A percentile compares a stretch with the other conserved stretches of the same genome.
phyloP scores from a whole-genome alignment of 1,284 basidiomycete genomes.

The Mycena citricolor region DNA sequence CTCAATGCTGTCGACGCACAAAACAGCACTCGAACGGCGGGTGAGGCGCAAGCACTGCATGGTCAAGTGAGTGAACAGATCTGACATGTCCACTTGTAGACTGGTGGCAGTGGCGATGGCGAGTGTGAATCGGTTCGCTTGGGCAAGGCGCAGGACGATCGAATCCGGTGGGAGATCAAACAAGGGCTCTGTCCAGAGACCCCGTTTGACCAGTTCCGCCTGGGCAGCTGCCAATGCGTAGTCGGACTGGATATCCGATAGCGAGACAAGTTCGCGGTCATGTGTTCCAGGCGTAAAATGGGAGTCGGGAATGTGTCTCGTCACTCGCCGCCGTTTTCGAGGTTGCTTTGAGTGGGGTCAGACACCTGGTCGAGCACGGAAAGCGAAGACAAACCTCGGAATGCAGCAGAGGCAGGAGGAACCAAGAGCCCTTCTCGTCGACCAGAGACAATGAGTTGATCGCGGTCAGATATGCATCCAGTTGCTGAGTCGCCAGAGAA shows the following conservation, averaged over 20 bases:
- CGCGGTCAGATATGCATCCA: conserved; percentile 81
- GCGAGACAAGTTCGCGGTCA: conserved; percentile 76
- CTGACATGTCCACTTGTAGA: conserved; percentile 84
- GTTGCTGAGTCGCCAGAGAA: conserved; percentile 70
- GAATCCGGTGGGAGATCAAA: conserved; percentile 57
- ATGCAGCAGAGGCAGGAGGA: conserved; percentile 56
- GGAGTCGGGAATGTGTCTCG: conserved; percentile 76
- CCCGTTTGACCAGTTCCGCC: conserved; percentile 67
- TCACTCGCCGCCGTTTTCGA: conserved; percentile 71
- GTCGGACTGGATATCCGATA: conserved; percentile 84
- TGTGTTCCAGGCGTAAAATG: conserved; percentile 60
- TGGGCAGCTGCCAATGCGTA: conserved; percentile 80
- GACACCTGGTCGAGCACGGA: conserved; percentile 5
- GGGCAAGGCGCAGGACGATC: conserved; percentile 80
- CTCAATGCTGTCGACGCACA: conserved; percentile 43
- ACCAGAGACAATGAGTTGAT: conserved; percentile 89
- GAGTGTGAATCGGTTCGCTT: conserved; percentile 76
- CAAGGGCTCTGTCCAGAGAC: too few species aligned
- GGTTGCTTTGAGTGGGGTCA: conserved; percentile 37
- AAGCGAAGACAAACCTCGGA: conserved; percentile 36
- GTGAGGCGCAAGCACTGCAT: conserved; percentile 78
- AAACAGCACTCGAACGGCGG: conserved; percentile 51
- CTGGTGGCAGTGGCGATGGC: conserved; percentile 79
- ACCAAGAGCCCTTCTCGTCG: conserved; percentile 83
- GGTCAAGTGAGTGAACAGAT: conserved; percentile 80